Evolutionary conservation across 2,329 filamentous ascomycete genomes (phyloP), one percentile per base, ranked within the genome.

Genomic region (Paramyrothecium roridum): DNA sequence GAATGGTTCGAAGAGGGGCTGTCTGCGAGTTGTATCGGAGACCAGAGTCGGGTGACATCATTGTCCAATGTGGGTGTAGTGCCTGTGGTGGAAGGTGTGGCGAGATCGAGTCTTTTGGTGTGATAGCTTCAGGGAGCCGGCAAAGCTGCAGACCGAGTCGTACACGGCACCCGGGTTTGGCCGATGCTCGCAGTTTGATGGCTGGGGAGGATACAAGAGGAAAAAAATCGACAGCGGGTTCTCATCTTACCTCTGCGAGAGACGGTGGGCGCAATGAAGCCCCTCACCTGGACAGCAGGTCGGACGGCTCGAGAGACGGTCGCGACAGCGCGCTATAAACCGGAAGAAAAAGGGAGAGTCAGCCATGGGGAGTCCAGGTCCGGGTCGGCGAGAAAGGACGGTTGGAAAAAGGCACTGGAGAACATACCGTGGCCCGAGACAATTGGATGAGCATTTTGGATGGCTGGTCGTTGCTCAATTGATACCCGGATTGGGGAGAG

Each of bases 251-350:
- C 82, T 81, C 81, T 79, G 71, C 83, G 79, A 61, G 82, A 81
- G 64, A 84, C 77, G 53, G 83, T 85, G 59, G 83, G 82, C 67
- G 79, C 81, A 66, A 85, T 82, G 71, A 85, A 85, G 67, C 76
- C 76, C 70, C 83, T 79, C 69, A 74, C 72, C 70, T 80, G 78
- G 69, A 74, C 72, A 64, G 76, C 64, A 67, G 68, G 68, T 59
- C 65, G 66, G 56, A 67, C 75, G 73, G 70, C 73, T 71, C 70
- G 79, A 76, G 67, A 78, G 68, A 70, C 79, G 73, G 68, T 66
- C 71, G 76, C 75, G 70, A 77, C 73, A 70, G 75, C 77, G 77
- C 76, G 76, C 78, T 78, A 78, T 78, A 69, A 61, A 66, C 11
- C 19, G 47, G 52, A 21, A 34, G 26, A 8, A 40, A 22, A 40